Percentiles rank a stretch among this genome's conserved stretches.
Evolutionary conservation across 2,329 filamentous ascomycete species (phyloP).

Genomic region (Aureobasidium melanogenum): DNA sequence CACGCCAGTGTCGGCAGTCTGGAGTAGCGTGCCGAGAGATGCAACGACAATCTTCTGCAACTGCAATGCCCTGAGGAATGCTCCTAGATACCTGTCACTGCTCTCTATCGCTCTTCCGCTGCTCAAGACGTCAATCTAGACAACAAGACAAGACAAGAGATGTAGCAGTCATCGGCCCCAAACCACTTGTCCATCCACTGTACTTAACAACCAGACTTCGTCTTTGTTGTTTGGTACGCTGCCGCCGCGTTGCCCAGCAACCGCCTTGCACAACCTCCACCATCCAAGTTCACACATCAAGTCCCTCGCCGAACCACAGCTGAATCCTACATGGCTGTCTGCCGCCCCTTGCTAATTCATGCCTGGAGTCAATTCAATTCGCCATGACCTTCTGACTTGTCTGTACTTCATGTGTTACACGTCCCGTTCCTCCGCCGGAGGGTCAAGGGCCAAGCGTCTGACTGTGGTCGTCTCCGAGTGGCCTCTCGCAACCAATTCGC

Average conservation of each 20-base stretch:
- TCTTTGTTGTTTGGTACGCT: conserved; percentile 3
- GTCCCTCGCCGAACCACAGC: conserved; percentile 1
- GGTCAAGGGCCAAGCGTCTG: not conserved
- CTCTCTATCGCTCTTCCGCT: not conserved
- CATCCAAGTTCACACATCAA: not conserved
- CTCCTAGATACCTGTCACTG: not conserved
- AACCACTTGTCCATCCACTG: not conserved
- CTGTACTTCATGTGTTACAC: not conserved
- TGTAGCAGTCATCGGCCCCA: not conserved
- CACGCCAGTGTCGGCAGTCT: conserved; percentile 3
- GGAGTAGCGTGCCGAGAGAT: not conserved
- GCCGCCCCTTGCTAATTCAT: conserved; percentile 1
- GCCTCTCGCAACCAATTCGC: not conserved
- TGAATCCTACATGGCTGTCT: not conserved
- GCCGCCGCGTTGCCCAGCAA: conserved; percentile 3
- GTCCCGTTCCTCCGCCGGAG: not conserved
- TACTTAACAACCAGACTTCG: not conserved
- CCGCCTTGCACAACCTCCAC: not conserved
- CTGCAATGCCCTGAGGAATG: not conserved
- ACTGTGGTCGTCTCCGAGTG: not conserved
- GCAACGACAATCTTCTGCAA: not conserved
- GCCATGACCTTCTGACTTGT: not conserved
- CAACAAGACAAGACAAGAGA: not conserved
- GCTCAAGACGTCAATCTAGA: not conserved
- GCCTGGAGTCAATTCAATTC: not conserved